Base-by-base conservation (phyloP, 2,329 filamentous ascomycete genomes). In the Metarhizium robertsii region DNA sequence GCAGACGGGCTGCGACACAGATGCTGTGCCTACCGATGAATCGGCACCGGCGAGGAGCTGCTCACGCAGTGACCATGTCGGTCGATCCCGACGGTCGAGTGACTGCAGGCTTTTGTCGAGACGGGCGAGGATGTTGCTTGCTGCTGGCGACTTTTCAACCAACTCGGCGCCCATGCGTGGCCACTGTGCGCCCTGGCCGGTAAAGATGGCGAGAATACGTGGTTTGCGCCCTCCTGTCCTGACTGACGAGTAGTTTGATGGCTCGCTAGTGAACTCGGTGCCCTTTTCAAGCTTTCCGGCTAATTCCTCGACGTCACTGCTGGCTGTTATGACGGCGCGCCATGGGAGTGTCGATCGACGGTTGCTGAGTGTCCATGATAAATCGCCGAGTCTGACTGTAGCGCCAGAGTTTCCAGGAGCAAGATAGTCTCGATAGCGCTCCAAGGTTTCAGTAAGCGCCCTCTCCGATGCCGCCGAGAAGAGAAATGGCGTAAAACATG, bases 121-220 rank as follows among this genome's bases (percentile, higher is more conserved):
- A 11, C 32, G 18, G 13, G 11, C 46, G 38, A 57, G 52, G 14
- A 32, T 13, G 8, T 32, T 16, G 14, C 51, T 49, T 14, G 55
- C 20, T 7, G 32, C 30, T 16, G 13, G 7, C 5, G 53, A 51
- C 6, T 18, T 40, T 4, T 29, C 45, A n/a, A 65, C 14, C 8
- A 70, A 59, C 49, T 62, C 56, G 5, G 55, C 56, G 10, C 68
- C 70, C 69, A 72, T 72, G 1, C 54, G 38, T 1, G 63, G 55
- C 64, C 64, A 70, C 52, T 70, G 67, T 0, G 67, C 67, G 3
- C 68, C 68, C 48, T 70, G 68, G 1, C 68, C 68, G 1, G 68
- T 69, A 57, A 70, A 69, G 14, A 70, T 58, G 2, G 62, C 64
- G n/a, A 67, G 57, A 13, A 64, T 60, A 16, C 47, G 18, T 7